Conservation (phyloP, 768 basidiomycete genomes). For the Hypsizygus marmoreus region DNA sequence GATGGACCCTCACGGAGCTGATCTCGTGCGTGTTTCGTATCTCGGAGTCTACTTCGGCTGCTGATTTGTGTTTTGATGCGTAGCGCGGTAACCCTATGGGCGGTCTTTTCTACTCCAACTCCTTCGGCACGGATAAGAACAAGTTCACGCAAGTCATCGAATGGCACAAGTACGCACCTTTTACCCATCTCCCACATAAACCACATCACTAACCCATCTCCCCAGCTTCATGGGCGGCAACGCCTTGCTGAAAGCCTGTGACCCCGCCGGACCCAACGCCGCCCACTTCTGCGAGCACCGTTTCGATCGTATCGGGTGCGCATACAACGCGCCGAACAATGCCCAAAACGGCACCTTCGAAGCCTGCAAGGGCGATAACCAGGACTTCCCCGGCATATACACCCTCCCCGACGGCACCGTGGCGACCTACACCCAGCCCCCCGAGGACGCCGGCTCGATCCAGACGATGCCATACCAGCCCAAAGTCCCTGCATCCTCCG, state of each 20-base stretch:
- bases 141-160: constrained; percentile 57
- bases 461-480: constrained; percentile 39
- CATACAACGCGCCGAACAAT: constrained; percentile 69
- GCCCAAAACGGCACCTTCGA: constrained; percentile 63
- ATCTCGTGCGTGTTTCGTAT: constrained; percentile 26
- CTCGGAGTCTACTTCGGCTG: no score
- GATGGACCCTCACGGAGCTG: constrained; percentile 68
- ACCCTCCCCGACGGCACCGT: constrained; percentile 36
- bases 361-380: constrained; percentile 66
- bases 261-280: constrained; percentile 53
- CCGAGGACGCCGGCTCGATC: constrained; percentile 38
- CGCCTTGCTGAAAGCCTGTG: constrained; percentile 69
- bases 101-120: constrained; percentile 65
- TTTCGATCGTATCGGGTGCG: constrained; percentile 74
- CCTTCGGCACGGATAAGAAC: constrained; percentile 44
- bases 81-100: constrained; percentile 84
- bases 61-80: no score
- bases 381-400: constrained; percentile 58
- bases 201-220: background rate
- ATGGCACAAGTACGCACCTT: constrained; percentile 69
- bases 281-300: constrained; percentile 68
- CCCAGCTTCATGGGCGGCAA: constrained; percentile 70
- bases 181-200: background rate
- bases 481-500: constrained; percentile 36
- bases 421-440: constrained; percentile 43